These are phyloP conservation scores for Aegle marmelos DNA, from an alignment of 345 rosid species.

Conservation along the genomic window DNA sequence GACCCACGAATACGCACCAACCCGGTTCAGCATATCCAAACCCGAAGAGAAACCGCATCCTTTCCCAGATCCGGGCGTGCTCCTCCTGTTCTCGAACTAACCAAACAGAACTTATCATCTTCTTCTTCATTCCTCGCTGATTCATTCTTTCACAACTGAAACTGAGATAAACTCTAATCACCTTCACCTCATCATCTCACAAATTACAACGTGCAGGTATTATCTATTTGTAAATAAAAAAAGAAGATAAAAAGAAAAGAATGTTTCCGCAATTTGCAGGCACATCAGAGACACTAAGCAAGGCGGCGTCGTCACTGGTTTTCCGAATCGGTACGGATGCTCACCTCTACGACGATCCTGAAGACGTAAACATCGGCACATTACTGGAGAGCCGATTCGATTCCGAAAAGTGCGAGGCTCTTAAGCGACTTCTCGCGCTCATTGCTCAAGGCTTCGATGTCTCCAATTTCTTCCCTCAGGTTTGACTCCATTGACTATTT, in stretches of 20 bases:
- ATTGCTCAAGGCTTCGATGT: slow-evolving; percentile 94
- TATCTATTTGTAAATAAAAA: neutral
- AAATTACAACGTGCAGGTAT: neutral
- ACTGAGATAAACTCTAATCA: too few species aligned
- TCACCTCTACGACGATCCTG: slow-evolving; percentile 95
- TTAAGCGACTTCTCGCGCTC: slow-evolving; percentile 90
- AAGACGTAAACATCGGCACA: slow-evolving; percentile 79
- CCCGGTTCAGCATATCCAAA: neutral
- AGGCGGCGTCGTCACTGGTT: slow-evolving; percentile 91
- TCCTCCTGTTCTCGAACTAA: neutral
- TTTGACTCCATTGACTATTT: slow-evolving; percentile 2
- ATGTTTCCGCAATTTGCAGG: slow-evolving; percentile 78
- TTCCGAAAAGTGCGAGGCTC: slow-evolving; percentile 94
- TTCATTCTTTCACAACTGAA: too few species aligned
- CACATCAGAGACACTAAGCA: slow-evolving; percentile 79
- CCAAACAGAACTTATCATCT: neutral
- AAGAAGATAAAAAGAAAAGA: neutral
- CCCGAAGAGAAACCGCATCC: neutral
- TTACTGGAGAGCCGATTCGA: slow-evolving; percentile 92
- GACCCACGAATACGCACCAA: too few species aligned
- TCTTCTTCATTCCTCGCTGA: too few species aligned
- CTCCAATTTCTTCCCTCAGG: slow-evolving; percentile 99
- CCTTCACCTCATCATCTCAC: neutral
- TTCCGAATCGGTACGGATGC: slow-evolving; percentile 94
- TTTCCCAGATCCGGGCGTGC: neutral